phyloP scores from a whole-genome alignment of 2,329 filamentous ascomycete genomes.

The Teratosphaeria destructans region DNA sequence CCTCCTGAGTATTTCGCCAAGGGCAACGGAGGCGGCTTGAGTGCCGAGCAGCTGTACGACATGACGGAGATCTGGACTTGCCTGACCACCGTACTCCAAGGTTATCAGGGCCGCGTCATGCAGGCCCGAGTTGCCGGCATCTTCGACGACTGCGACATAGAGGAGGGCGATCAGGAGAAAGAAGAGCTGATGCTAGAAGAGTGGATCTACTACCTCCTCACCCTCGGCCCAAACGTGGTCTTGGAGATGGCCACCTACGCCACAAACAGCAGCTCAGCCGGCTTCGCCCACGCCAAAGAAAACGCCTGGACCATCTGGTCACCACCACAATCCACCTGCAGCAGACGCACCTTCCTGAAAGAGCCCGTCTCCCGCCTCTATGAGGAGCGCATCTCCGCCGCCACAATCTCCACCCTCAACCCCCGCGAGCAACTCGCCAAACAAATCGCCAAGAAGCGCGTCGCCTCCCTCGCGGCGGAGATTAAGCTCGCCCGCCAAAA shows the following conservation, averaged over 20 bases:
- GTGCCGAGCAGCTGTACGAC: constrained; percentile 48
- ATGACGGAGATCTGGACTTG: constrained; percentile 58
- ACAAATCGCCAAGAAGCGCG: constrained; percentile 32
- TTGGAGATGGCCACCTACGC: constrained; percentile 39
- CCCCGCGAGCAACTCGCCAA: constrained; percentile 25
- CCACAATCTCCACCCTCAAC: constrained; percentile 21
- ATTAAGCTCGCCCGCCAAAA: constrained; percentile 28
- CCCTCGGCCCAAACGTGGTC: constrained; percentile 47
- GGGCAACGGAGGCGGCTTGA: constrained; percentile 46
- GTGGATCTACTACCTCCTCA: constrained; percentile 51
- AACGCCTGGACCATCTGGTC: constrained; percentile 50
- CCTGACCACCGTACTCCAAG: constrained; percentile 45
- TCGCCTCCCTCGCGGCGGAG: constrained; percentile 33
- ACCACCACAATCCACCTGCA: constrained; percentile 32
- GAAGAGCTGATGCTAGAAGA: constrained; percentile 49
- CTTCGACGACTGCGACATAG: constrained; percentile 39
- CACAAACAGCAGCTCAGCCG: constrained; percentile 28
- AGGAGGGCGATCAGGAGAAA: constrained; percentile 38
- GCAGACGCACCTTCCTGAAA: constrained; percentile 48
- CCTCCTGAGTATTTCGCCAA: constrained; percentile 48
- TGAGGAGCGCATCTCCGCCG: constrained; percentile 37
- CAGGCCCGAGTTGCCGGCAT: constrained; percentile 47
- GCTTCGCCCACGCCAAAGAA: constrained; percentile 43
- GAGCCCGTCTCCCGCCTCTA: constrained; percentile 52
- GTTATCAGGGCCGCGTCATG: constrained; percentile 43